Conservation (phyloP, 2,329 filamentous ascomycete genomes). For the Diaporthe caulivora region DNA sequence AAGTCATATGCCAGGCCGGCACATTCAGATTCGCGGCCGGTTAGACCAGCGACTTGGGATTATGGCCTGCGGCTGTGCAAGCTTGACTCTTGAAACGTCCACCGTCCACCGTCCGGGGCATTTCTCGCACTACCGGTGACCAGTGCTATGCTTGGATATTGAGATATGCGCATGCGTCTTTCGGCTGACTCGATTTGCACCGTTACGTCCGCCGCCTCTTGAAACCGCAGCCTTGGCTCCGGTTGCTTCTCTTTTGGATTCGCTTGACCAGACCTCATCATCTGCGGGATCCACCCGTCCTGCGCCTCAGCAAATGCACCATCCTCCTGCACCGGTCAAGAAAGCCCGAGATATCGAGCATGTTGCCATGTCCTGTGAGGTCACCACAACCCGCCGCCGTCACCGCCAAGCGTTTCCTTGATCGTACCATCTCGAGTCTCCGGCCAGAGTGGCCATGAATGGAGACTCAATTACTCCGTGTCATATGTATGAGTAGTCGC, state of each 20-base stretch:
- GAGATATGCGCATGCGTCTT: slow-evolving; percentile 7
- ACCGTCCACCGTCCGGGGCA: slow-evolving; percentile 1
- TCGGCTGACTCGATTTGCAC: slow-evolving; percentile 20
- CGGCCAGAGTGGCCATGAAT: slow-evolving; percentile 13
- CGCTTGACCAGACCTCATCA: not conserved
- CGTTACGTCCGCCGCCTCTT: slow-evolving; percentile 10
- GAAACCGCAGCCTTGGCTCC: not conserved
- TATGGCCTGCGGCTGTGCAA: slow-evolving; percentile 26
- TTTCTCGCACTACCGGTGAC: not conserved
- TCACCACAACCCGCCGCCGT: slow-evolving; percentile 8
- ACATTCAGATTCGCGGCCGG: not conserved
- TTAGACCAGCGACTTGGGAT: slow-evolving; percentile 17
- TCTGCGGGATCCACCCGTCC: slow-evolving; percentile 22
- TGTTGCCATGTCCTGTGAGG: slow-evolving; percentile 26
- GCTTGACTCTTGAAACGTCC: slow-evolving; percentile 32
- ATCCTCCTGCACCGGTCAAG: slow-evolving; percentile 10
- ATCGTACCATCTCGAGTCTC: not conserved
- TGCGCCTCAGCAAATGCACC: slow-evolving; percentile 23
- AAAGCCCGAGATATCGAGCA: slow-evolving; percentile 23
- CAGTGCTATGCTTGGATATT: slow-evolving; percentile 16
- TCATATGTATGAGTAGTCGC: slow-evolving; percentile 15
- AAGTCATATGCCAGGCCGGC: not conserved
- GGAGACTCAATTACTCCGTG: slow-evolving; percentile 1
- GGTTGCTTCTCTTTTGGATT: slow-evolving; percentile 7
- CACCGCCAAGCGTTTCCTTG: slow-evolving; percentile 21